Evolutionary conservation across 768 basidiomycete genomes (phyloP).

Genomic region (Pleurotus platypus): DNA sequence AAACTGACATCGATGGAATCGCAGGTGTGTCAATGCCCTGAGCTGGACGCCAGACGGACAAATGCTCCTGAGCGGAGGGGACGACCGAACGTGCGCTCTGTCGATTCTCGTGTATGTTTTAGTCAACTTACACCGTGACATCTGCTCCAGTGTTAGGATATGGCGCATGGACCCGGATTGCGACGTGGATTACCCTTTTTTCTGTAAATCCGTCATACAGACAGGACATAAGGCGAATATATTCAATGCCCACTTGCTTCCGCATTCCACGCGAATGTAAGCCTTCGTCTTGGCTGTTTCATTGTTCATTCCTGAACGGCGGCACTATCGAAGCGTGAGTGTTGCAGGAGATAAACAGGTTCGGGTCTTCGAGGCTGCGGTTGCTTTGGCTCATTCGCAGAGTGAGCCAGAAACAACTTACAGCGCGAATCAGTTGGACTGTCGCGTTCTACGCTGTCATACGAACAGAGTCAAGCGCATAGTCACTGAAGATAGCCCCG

Average conservation of each 20-base stretch:
- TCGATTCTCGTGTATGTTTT: background rate
- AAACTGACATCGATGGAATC: background rate
- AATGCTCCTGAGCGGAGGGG: slow-evolving; percentile 65
- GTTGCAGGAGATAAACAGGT: slow-evolving; percentile 77
- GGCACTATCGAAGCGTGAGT: slow-evolving; percentile 44
- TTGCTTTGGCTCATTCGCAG: slow-evolving; percentile 20
- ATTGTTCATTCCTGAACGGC: slow-evolving; percentile 1
- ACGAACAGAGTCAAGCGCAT: slow-evolving; percentile 71
- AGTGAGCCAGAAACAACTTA: slow-evolving; percentile 44
- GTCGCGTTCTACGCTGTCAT: slow-evolving; percentile 68
- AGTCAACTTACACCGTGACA: background rate
- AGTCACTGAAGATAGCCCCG: slow-evolving; percentile 74
- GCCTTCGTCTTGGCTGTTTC: slow-evolving; percentile 20
- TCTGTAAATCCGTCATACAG: slow-evolving; percentile 61
- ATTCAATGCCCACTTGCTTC: slow-evolving; percentile 80
- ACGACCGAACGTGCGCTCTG: slow-evolving; percentile 61
- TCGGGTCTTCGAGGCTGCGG: slow-evolving; percentile 58
- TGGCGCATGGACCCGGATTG: slow-evolving; percentile 64
- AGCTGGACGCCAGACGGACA: slow-evolving; percentile 70
- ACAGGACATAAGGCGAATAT: slow-evolving; percentile 85
- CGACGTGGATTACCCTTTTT: slow-evolving; percentile 56
- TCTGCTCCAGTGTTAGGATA: slow-evolving; percentile 56
- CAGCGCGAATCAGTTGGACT: slow-evolving; percentile 41
- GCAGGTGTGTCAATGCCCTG: slow-evolving; percentile 74
- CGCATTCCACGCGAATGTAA: slow-evolving; percentile 75